Percentiles rank a stretch among this genome's conserved stretches.
These are phyloP conservation scores for Monosporascus ibericus DNA, from an alignment of 2,329 filamentous ascomycete species.

Conservation along the genomic window DNA sequence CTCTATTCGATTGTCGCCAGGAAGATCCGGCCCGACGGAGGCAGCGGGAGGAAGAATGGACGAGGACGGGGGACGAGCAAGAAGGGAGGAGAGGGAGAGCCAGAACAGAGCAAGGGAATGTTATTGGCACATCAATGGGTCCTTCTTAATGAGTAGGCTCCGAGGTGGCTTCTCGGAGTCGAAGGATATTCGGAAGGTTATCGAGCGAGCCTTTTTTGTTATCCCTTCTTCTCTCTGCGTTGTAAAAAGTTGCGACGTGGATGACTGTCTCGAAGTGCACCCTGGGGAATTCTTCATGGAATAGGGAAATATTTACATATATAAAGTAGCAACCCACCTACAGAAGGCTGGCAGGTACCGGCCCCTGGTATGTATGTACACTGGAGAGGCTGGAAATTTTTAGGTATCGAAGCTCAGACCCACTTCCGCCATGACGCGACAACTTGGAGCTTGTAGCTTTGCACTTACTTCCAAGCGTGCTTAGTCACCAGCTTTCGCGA, in stretches of 20 bases:
- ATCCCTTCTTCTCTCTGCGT: background rate
- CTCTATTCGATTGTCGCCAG: too few species aligned
- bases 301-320: background rate
- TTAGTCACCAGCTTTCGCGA: conserved; percentile 4
- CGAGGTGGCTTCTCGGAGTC: background rate
- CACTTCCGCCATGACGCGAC: background rate
- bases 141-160: conserved; percentile 5
- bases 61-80: conserved; percentile 6
- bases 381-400: conserved; percentile 22
- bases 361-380: background rate
- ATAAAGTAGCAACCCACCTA: background rate
- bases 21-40: too few species aligned
- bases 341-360: background rate
- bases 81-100: conserved; percentile 12
- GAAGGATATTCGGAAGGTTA: background rate
- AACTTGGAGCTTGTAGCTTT: background rate
- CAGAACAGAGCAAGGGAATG: conserved; percentile 17
- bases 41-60: background rate
- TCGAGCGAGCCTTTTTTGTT: background rate
- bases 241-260: background rate
- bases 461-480: background rate
- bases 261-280: background rate
- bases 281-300: background rate
- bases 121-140: conserved; percentile 28
- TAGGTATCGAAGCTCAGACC: conserved; percentile 3